phyloP scores from a whole-genome alignment of 495 filamentous ascomycete genomes.

The Cercophora newfieldiana region DNA sequence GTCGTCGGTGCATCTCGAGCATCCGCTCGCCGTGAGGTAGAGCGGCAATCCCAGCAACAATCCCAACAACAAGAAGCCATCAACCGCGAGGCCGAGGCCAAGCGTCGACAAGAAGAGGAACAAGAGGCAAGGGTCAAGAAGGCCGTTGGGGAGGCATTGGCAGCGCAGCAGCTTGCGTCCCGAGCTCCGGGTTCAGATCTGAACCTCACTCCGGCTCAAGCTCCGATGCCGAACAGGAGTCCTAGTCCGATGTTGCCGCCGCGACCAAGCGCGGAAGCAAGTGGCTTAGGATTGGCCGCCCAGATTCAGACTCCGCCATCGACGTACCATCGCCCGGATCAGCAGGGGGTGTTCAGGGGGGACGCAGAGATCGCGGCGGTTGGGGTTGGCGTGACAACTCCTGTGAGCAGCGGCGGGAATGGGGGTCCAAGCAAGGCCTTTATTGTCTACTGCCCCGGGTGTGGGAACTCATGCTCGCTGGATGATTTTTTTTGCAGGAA shows the following conservation, averaged over 20 bases:
- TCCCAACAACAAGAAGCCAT: neutral
- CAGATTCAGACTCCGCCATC: neutral
- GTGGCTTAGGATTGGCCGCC: neutral
- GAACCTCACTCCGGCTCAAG: neutral
- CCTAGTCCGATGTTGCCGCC: too few species aligned
- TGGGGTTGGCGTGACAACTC: neutral
- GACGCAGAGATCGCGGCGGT: neutral
- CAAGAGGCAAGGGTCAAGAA: neutral
- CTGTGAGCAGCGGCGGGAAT: neutral
- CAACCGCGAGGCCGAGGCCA: neutral
- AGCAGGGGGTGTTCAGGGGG: neutral
- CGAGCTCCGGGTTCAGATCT: neutral
- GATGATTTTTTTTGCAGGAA: constrained; percentile 4
- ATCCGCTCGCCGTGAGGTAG: constrained; percentile 6
- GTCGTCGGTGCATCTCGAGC: constrained; percentile 8
- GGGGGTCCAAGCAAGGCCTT: neutral
- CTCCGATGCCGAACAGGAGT: neutral
- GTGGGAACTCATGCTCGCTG: neutral
- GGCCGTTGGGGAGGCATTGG: neutral
- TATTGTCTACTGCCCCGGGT: neutral
- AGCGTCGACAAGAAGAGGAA: neutral
- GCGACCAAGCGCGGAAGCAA: neutral
- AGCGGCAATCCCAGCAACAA: neutral
- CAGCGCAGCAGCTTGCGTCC: neutral
- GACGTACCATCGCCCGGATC: neutral